Evolutionary conservation across 345 rosid genomes (phyloP).

Genomic region (Toxicodendron radicans): DNA sequence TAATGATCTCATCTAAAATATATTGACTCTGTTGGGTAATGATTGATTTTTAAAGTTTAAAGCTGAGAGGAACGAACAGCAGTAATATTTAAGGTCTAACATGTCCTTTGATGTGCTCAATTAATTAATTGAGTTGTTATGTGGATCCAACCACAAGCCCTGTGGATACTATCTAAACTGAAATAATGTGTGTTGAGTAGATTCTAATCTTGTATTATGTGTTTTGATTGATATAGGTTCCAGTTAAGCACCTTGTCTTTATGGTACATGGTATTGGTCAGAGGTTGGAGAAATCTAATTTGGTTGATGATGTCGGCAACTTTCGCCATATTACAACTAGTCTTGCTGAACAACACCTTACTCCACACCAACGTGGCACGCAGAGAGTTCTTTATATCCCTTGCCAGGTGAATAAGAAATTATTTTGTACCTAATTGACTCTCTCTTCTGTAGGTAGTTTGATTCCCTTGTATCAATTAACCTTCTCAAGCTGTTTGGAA

Average conservation of each 20-base stretch:
- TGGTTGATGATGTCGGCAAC: slow-evolving; percentile 91
- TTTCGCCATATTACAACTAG: slow-evolving; percentile 79
- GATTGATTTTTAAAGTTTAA: too few species aligned
- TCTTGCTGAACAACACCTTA: slow-evolving; percentile 79
- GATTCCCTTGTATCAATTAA: neutral
- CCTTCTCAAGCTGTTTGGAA: neutral
- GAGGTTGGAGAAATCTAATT: slow-evolving; percentile 92
- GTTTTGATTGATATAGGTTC: slow-evolving; percentile 53
- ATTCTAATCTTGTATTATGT: slow-evolving; percentile 18
- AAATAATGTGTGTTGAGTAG: neutral
- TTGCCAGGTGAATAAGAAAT: slow-evolving; percentile 67
- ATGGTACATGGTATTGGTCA: slow-evolving; percentile 99
- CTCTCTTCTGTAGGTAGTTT: slow-evolving; percentile 4
- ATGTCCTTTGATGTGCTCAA: too few species aligned
- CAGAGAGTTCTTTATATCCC: slow-evolving; percentile 95
- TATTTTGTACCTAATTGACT: slow-evolving; percentile 4
- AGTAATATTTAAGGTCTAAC: too few species aligned
- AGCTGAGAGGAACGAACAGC: too few species aligned
- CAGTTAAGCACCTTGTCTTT: slow-evolving; percentile 92
- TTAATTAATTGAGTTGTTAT: too few species aligned
- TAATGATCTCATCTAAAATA: too few species aligned
- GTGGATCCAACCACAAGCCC: neutral
- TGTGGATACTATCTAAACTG: neutral
- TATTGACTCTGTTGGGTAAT: too few species aligned
- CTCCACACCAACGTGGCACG: slow-evolving; percentile 63